phyloP scores from a whole-genome alignment of 306 rosid species.

The Lagenaria siceraria region DNA sequence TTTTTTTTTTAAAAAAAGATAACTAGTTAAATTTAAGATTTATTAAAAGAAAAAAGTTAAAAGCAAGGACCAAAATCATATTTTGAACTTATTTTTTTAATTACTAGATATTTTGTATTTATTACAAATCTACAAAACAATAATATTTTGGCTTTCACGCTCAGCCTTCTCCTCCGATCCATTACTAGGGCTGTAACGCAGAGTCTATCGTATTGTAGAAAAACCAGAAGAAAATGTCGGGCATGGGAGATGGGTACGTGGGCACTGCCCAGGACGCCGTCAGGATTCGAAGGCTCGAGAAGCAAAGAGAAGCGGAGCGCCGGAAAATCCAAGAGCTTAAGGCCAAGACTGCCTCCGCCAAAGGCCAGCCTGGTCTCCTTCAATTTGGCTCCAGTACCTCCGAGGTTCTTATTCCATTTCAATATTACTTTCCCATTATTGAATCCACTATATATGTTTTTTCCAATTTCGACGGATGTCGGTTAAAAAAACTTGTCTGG shows the following conservation, averaged over 20 bases:
- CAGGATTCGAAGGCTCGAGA: constrained; percentile 85
- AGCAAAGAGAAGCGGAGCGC: constrained; percentile 96
- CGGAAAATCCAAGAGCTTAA: constrained; percentile 93
- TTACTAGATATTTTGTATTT: too few relatives aligned
- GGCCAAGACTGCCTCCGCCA: constrained; percentile 59
- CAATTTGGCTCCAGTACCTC: constrained; percentile 95
- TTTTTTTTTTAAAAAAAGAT: too few relatives aligned
- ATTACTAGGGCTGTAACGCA: background rate
- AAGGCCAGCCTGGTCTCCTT: constrained; percentile 90
- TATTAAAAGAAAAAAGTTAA: too few relatives aligned
- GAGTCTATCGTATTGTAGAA: background rate
- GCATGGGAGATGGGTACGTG: constrained; percentile 99
- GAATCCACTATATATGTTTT: background rate
- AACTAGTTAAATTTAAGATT: too few relatives aligned
- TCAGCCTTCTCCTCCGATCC: background rate
- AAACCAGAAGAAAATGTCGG: constrained; percentile 40
- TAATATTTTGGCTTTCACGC: too few relatives aligned
- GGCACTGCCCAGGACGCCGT: constrained; percentile 97
- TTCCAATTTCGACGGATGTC: background rate
- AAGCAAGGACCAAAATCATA: too few relatives aligned
- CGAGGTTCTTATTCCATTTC: constrained; percentile 35
- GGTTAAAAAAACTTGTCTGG: background rate
- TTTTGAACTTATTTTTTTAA: too few relatives aligned
- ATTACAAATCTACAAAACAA: too few relatives aligned
- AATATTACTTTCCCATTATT: background rate